Evolutionary conservation across 176 grass and related monocot genomes (phyloP).

Genomic region (Avena atlantica): DNA sequence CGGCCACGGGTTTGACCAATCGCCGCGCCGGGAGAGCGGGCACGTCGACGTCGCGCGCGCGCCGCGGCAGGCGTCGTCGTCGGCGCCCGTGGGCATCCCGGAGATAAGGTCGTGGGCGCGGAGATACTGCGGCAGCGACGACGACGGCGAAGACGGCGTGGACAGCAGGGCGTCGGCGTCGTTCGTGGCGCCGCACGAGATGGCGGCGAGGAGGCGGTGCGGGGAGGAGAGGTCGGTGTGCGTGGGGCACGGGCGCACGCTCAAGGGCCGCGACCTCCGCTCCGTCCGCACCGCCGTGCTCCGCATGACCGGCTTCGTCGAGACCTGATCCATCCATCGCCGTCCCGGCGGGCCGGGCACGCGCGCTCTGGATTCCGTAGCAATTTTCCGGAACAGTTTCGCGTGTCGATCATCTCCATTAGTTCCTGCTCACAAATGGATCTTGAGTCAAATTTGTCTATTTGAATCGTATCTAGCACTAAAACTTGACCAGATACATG

Average conservation of each 20-base stretch:
- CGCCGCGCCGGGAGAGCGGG: background rate
- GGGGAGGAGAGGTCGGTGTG: slow-evolving; percentile 43
- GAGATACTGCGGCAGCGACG: background rate
- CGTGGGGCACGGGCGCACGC: slow-evolving; percentile 63
- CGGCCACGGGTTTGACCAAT: background rate
- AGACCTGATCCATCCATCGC: slow-evolving; percentile 20
- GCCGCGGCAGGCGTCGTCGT: background rate
- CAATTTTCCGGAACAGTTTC: no score
- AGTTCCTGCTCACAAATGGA: no score
- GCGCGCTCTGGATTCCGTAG: no score
- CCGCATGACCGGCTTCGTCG: slow-evolving; percentile 67
- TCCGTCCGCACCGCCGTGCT: slow-evolving; percentile 58
- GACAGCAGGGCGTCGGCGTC: background rate
- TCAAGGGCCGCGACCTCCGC: slow-evolving; percentile 66
- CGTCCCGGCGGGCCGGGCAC: no score
- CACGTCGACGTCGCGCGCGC: background rate
- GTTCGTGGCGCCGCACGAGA: slow-evolving; percentile 55
- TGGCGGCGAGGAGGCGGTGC: slow-evolving; percentile 26
- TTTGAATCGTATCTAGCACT: no score
- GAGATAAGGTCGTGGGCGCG: background rate
- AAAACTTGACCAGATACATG: no score
- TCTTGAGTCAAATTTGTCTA: no score
- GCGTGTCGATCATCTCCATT: no score
- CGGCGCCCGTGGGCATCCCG: slow-evolving; percentile 12
- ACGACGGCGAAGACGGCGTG: background rate